Conservation (phyloP, 345 rosid genomes). For the Eucalyptus polybractea region DNA sequence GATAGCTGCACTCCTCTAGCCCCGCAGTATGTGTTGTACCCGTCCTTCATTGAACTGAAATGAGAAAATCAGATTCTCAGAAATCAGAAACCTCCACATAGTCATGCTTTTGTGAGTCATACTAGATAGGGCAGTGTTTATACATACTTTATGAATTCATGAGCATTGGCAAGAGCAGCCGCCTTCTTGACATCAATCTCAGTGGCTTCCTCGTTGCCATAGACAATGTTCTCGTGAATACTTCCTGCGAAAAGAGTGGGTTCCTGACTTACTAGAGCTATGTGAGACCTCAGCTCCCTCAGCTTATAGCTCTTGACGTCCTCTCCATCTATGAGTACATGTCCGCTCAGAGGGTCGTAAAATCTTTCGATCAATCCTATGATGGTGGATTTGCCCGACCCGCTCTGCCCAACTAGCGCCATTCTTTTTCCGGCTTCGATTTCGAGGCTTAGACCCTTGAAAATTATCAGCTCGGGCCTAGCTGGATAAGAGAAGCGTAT, state of each 20-base stretch:
- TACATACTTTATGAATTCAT: constrained; percentile 46
- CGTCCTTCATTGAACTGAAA: constrained; percentile 56
- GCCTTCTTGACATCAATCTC: constrained; percentile 46
- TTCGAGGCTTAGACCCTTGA: constrained; percentile 17
- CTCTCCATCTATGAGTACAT: constrained; percentile 29
- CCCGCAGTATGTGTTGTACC: constrained; percentile 44
- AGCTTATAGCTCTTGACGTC: constrained; percentile 36
- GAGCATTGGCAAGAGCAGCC: constrained; percentile 46
- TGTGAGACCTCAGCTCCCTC: constrained; percentile 29
- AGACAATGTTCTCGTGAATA: constrained; percentile 41
- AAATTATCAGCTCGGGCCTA: constrained; percentile 26
- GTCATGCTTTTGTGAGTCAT: neutral
- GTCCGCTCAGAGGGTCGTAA: constrained; percentile 40
- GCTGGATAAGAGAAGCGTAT: constrained; percentile 23
- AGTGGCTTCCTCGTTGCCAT: constrained; percentile 25
- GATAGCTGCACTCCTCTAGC: constrained; percentile 37
- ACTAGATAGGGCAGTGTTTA: neutral
- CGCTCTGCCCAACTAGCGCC: constrained; percentile 53
- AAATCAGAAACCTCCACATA: constrained; percentile 15
- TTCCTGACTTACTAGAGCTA: constrained; percentile 61
- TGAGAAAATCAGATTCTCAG: neutral
- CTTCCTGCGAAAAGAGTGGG: constrained; percentile 59
- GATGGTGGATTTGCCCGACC: constrained; percentile 56
- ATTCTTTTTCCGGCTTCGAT: constrained; percentile 36
- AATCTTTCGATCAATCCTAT: constrained; percentile 52